These are phyloP conservation scores for Coniophora puteana DNA, from an alignment of 1,284 basidiomycete genomes.

Conservation along the genomic window DNA sequence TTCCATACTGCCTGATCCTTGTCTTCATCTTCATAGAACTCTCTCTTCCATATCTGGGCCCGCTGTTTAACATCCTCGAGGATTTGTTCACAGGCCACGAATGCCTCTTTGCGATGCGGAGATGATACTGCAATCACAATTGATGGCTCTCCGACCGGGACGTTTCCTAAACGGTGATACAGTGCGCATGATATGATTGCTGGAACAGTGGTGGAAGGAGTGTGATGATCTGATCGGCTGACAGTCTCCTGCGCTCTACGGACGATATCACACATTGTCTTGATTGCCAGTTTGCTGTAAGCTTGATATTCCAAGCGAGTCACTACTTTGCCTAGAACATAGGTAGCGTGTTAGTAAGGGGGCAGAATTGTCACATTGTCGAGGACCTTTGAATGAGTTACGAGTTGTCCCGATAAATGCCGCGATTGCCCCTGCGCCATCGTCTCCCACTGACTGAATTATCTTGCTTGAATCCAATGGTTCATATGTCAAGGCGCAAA, in stretches of 20 bases:
- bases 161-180: slow-evolving; percentile 77
- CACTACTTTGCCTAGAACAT: slow-evolving; percentile 70
- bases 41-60: slow-evolving; percentile 88
- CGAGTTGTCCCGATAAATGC: slow-evolving; percentile 74
- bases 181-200: slow-evolving; percentile 54
- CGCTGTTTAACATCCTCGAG: slow-evolving; percentile 81
- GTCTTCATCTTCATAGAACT: slow-evolving; percentile 70
- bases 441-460: slow-evolving; percentile 55
- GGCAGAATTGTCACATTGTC: slow-evolving; percentile 4
- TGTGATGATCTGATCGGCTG: slow-evolving; percentile 42
- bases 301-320: slow-evolving; percentile 78
- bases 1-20: slow-evolving; percentile 73
- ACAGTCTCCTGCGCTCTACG: slow-evolving; percentile 39
- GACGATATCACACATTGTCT: slow-evolving; percentile 68
- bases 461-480: slow-evolving; percentile 55
- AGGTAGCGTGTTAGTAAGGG: slow-evolving; percentile 6
- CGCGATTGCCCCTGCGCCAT: slow-evolving; percentile 67
- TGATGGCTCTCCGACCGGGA: slow-evolving; percentile 76
- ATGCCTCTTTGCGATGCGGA: slow-evolving; percentile 82
- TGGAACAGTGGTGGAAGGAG: slow-evolving; percentile 22
- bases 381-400: slow-evolving; percentile 53
- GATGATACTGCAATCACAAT: slow-evolving; percentile 85
- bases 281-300: slow-evolving; percentile 80
- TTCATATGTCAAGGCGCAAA: slow-evolving; percentile 58
- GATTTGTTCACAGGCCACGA: slow-evolving; percentile 75